These are phyloP conservation scores for Rhipidocladum racemiflorum DNA, from an alignment of 176 grass and related monocot genomes.

Conservation along the genomic window DNA sequence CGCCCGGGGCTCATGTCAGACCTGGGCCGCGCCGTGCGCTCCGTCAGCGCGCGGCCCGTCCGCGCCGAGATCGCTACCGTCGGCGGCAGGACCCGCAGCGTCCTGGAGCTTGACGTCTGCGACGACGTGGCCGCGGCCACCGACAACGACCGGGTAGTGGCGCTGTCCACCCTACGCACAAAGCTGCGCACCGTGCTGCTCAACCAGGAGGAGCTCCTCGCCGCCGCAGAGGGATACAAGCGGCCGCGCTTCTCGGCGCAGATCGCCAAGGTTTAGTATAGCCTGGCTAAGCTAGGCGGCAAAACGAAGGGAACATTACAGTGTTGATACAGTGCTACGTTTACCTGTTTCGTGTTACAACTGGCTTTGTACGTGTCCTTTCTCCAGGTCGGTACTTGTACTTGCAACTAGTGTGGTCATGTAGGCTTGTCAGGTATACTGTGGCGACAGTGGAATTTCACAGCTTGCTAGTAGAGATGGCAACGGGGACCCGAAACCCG, in stretches of 20 bases:
- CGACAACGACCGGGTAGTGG: constrained; percentile 1
- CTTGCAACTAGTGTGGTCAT: neutral
- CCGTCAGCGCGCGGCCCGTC: constrained; percentile 65
- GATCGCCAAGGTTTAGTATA: constrained; percentile 6
- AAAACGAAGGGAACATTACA: neutral
- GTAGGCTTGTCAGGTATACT: constrained; percentile 19
- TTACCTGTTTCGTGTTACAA: neutral
- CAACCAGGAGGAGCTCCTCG: constrained; percentile 33
- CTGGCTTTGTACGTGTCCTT: neutral
- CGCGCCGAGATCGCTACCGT: constrained; percentile 82
- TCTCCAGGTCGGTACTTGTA: neutral
- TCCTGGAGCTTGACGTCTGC: constrained; percentile 68
- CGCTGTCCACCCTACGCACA: constrained; percentile 55
- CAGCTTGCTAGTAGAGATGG: too few relatives aligned
- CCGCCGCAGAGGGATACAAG: constrained; percentile 41
- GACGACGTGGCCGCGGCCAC: neutral
- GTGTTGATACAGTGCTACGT: too few relatives aligned
- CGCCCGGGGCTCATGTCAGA: constrained; percentile 72
- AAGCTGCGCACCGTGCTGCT: constrained; percentile 70
- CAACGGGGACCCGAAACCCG: too few relatives aligned
- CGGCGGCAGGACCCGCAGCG: constrained; percentile 59
- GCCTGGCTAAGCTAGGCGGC: neutral
- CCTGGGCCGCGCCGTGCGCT: constrained; percentile 69
- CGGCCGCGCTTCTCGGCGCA: constrained; percentile 49
- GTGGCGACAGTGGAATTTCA: neutral